phyloP scores from a whole-genome alignment of 2,329 filamentous ascomycete genomes.

The Penicillium aurantiogriseum region DNA sequence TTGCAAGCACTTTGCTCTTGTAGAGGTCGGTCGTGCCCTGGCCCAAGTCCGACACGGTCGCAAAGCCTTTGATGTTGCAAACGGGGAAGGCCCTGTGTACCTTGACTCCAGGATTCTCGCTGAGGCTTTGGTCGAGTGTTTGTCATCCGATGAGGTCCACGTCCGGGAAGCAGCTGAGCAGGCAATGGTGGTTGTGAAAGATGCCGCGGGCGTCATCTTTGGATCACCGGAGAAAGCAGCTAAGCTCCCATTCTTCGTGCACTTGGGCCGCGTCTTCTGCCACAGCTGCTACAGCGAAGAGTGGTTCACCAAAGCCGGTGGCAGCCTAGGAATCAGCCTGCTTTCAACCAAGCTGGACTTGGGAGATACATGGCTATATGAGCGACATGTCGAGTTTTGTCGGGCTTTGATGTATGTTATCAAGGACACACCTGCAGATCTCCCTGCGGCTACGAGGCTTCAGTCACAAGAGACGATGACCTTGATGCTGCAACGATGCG shows the following conservation, averaged over 20 bases:
- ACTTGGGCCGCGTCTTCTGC: slow-evolving; percentile 79
- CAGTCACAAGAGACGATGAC: slow-evolving; percentile 82
- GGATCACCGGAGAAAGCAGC: slow-evolving; percentile 70
- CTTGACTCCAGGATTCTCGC: slow-evolving; percentile 85
- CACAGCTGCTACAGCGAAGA: slow-evolving; percentile 97
- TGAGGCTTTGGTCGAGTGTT: slow-evolving; percentile 83
- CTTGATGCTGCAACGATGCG: slow-evolving; percentile 73
- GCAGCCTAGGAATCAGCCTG: slow-evolving; percentile 84
- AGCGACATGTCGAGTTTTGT: slow-evolving; percentile 82
- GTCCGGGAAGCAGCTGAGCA: slow-evolving; percentile 81
- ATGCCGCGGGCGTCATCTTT: slow-evolving; percentile 74
- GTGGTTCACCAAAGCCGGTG: slow-evolving; percentile 97
- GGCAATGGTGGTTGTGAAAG: slow-evolving; percentile 74
- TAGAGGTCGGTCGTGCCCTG: slow-evolving; percentile 85
- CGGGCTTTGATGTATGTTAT: slow-evolving; percentile 94
- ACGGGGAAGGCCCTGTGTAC: slow-evolving; percentile 81
- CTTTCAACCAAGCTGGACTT: slow-evolving; percentile 81
- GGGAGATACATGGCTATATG: slow-evolving; percentile 76
- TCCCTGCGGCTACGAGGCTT: slow-evolving; percentile 83
- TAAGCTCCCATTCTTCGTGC: slow-evolving; percentile 77
- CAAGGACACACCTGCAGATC: slow-evolving; percentile 94
- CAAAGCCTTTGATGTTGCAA: slow-evolving; percentile 77
- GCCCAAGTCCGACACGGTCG: slow-evolving; percentile 73
- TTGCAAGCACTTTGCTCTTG: slow-evolving; percentile 83
- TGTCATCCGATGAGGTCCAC: slow-evolving; percentile 77